A percentile compares a stretch with the other conserved stretches of the same genome.
phyloP scores from a whole-genome alignment of 2,329 filamentous ascomycete species.

The Scytalidium lignicola region DNA sequence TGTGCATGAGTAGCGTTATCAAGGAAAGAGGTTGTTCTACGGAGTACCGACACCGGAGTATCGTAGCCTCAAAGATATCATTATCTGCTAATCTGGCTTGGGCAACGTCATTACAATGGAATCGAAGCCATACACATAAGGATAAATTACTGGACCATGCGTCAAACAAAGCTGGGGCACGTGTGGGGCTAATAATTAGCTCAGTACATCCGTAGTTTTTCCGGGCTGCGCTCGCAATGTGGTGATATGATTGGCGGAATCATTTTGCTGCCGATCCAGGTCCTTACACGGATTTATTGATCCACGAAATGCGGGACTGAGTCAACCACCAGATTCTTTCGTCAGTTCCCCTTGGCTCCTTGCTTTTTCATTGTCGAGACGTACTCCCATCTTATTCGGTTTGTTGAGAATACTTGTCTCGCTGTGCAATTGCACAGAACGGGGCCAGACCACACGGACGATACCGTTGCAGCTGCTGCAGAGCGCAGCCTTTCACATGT shows the following conservation, averaged over 20 bases:
- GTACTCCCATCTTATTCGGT: background rate
- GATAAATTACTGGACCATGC: too few species aligned
- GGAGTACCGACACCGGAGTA: too few species aligned
- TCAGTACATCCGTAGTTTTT: background rate
- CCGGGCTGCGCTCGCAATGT: background rate
- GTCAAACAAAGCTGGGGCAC: too few species aligned
- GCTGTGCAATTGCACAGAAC: conserved; percentile 12
- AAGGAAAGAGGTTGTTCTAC: too few species aligned
- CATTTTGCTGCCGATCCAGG: background rate
- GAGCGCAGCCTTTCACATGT: background rate
- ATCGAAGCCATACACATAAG: too few species aligned
- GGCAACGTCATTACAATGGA: too few species aligned
- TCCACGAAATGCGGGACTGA: background rate
- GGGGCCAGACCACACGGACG: background rate
- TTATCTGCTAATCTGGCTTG: too few species aligned
- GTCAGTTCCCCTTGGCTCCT: background rate
- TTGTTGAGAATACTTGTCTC: conserved; percentile 1
- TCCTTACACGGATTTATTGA: background rate
- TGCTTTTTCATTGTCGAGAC: background rate
- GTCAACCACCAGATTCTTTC: background rate
- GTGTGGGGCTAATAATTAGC: too few species aligned
- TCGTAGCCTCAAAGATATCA: too few species aligned
- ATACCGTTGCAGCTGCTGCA: background rate
- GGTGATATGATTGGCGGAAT: background rate
- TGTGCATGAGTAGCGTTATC: too few species aligned